These are phyloP conservation scores for Rhododendron ovatum DNA, from an alignment of 148 eudicot genomes.

Conservation along the genomic window DNA sequence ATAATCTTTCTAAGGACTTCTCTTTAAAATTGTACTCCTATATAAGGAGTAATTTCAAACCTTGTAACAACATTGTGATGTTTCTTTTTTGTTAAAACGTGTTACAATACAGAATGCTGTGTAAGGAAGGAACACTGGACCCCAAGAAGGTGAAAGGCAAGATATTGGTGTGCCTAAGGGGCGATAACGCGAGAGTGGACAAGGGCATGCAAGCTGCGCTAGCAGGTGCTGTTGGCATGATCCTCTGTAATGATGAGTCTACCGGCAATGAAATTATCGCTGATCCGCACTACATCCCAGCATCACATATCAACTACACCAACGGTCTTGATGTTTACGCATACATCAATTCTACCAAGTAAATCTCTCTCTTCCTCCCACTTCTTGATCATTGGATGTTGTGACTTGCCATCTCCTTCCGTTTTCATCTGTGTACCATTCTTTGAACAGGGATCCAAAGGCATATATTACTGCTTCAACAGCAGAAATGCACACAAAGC, in stretches of 20 bases:
- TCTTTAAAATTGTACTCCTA: background rate
- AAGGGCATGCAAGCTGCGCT: conserved; percentile 36
- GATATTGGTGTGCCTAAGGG: conserved; percentile 61
- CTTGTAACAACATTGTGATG: background rate
- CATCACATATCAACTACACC: conserved; percentile 44
- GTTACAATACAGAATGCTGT: conserved; percentile 28
- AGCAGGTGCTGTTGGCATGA: conserved; percentile 71
- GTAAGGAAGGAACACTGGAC: conserved; percentile 43
- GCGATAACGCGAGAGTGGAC: conserved; percentile 36
- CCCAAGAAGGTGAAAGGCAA: conserved; percentile 57
- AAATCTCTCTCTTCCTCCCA: background rate
- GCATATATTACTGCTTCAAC: conserved; percentile 31
- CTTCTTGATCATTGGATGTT: background rate
- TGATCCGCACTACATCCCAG: conserved; percentile 58
- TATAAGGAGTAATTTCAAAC: background rate
- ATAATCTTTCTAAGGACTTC: background rate
- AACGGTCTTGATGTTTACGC: conserved; percentile 42
- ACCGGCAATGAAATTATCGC: conserved; percentile 38
- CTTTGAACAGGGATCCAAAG: conserved; percentile 24
- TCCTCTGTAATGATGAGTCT: conserved; percentile 50
- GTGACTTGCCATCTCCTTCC: background rate
- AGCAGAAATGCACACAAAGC: conserved; percentile 22
- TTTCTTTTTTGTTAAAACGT: too few relatives aligned
- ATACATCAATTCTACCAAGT: conserved; percentile 52
- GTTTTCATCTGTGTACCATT: background rate